Conservation (phyloP, 305 asterid species). For the Withania somnifera region DNA sequence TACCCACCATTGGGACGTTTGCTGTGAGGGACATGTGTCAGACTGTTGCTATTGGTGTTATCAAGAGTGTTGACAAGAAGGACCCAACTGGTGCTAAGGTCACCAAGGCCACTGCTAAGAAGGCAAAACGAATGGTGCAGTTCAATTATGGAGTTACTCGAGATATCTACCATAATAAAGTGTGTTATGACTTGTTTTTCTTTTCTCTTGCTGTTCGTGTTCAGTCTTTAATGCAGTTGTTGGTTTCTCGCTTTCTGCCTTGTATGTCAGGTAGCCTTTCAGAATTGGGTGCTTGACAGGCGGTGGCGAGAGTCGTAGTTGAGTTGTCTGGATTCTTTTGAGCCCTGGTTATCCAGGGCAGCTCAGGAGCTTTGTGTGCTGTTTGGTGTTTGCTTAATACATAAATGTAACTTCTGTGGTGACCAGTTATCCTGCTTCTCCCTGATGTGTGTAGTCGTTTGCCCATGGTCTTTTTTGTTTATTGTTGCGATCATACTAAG, state of each 20-base stretch:
- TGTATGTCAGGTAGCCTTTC: not conserved
- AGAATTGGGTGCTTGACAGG: slow-evolving; percentile 2
- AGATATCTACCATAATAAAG: not conserved
- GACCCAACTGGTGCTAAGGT: slow-evolving; percentile 35
- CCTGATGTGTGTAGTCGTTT: too few species aligned
- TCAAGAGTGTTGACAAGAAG: slow-evolving; percentile 36
- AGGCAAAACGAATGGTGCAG: slow-evolving; percentile 25
- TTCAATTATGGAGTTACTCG: not conserved
- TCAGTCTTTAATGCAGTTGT: not conserved
- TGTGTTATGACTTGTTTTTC: not conserved
- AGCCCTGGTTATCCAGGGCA: not conserved
- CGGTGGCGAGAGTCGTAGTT: not conserved
- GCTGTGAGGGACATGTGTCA: slow-evolving; percentile 49
- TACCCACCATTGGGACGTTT: slow-evolving; percentile 42
- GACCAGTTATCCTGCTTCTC: not conserved
- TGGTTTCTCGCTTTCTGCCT: not conserved
- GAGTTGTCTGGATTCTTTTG: not conserved
- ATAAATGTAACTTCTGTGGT: not conserved
- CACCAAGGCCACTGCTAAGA: slow-evolving; percentile 42
- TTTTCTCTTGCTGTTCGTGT: not conserved
- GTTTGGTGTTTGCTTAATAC: not conserved
- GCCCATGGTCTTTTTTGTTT: too few species aligned
- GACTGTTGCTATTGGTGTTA: slow-evolving; percentile 37
- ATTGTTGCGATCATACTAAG: too few species aligned
- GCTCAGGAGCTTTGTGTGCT: not conserved